Base-by-base conservation (phyloP, 331 rosid genomes). In the Stylosanthes scabra region DNA sequence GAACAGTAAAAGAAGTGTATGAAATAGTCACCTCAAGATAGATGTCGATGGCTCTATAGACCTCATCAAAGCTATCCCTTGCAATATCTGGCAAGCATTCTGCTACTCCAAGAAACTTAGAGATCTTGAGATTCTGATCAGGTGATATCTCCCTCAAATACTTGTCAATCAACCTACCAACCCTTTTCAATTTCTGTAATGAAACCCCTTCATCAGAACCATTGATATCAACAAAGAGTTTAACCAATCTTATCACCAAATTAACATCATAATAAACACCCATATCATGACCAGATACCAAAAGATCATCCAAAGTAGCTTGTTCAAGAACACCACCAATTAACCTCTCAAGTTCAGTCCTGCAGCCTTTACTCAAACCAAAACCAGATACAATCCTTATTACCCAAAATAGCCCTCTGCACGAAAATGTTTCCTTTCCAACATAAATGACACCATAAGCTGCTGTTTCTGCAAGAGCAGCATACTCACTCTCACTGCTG, bases 81-180 rank as follows among this genome's bases (percentile, higher is more conserved):
- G 98, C 90, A 69, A 78, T 75, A 68, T 91, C 90, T 28, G 97
- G 97, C 44, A 93, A 82, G 77, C 95, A 86, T 59, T 88, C 91
- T 25, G 97, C 97, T 69, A 88, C 89, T 67, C 89, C 95, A 50
- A 89, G 87, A 75, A 91, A 91, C 56, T 89, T 91, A 57, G 91
- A 86, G 74, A 85, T 75, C 80, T 89, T 86, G 62, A 93, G 95
- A 57, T 85, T 86, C 64, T 88, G 95, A 29, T 91, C 98, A 6
- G 98, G 98, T 0, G 97, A 83, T 78, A 93, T 93, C 78, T 91
- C 97, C 72, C 84, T 78, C 83, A 91, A 78, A 68, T 93, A 93
- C 74, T 85, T 84, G 64, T 93, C 97, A 46, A 91, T 63, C 74
- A 91, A 80, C 63, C 82, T 85, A 10, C 96, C 96, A 63, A 84